Evolutionary conservation across 345 rosid species (phyloP).

Genomic region (Salix dunnii): DNA sequence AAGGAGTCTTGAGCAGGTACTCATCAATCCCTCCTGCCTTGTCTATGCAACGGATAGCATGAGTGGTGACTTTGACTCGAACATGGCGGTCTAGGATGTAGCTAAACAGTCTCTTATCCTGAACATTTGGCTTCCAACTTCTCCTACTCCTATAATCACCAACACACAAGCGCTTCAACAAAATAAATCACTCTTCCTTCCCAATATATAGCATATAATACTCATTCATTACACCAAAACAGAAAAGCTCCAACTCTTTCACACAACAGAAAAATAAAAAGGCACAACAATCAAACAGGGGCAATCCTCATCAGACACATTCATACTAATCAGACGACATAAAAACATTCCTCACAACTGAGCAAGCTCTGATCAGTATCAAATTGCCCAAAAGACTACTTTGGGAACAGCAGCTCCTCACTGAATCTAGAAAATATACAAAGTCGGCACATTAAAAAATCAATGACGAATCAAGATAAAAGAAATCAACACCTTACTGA

Average conservation of each 20-base stretch:
- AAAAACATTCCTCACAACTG: too few species aligned
- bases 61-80: conserved; percentile 82
- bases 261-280: neutral
- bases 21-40: conserved; percentile 98
- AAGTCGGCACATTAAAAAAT: too few species aligned
- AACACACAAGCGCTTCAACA: conserved; percentile 11
- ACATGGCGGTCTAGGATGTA: conserved; percentile 86
- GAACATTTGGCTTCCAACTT: conserved; percentile 90
- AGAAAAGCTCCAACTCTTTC: neutral
- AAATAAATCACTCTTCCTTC: neutral
- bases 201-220: neutral
- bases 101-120: conserved; percentile 88
- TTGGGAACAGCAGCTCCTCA: too few species aligned
- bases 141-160: conserved; percentile 58
- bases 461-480: too few species aligned
- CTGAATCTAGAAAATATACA: too few species aligned
- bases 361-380: too few species aligned
- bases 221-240: neutral
- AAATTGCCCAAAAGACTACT: too few species aligned
- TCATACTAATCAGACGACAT: neutral
- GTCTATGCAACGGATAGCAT: conserved; percentile 95
- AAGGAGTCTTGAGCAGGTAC: conserved; percentile 89
- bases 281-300: neutral
- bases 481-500: too few species aligned
- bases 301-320: neutral